Percentiles rank a stretch among this genome's conserved stretches.
Conservation (phyloP, 805 yeast species). For the Jamesozyma spencerorum region DNA sequence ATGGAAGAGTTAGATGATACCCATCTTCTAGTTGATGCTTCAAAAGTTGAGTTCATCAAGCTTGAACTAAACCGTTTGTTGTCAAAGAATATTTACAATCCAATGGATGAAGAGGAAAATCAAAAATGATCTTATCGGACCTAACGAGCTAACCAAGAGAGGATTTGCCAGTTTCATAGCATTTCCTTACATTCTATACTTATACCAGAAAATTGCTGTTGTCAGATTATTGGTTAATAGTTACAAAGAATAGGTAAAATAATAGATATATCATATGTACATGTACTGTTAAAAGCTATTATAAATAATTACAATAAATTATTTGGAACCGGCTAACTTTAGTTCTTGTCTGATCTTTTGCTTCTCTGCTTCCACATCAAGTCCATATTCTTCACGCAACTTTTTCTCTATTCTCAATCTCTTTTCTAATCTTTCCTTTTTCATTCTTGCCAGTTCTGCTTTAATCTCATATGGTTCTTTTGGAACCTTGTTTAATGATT, state of each 20-base stretch:
- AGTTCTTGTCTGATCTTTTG: constrained; percentile 9
- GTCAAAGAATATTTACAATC: constrained; percentile 78
- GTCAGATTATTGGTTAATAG: too few relatives aligned
- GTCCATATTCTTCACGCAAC: constrained; percentile 57
- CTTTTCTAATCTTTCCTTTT: constrained; percentile 64
- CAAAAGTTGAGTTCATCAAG: constrained; percentile 67
- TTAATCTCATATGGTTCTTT: constrained; percentile 87
- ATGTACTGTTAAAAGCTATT: background rate
- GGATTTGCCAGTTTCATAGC: too few relatives aligned
- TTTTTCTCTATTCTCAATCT: constrained; percentile 63
- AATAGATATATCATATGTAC: background rate
- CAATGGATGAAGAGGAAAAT: constrained; percentile 61
- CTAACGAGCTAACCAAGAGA: too few relatives aligned
- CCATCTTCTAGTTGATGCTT: constrained; percentile 72
- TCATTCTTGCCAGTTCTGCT: constrained; percentile 83
- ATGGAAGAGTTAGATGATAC: constrained; percentile 82
- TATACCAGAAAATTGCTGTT: too few relatives aligned
- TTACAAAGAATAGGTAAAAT: background rate
- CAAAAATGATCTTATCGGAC: constrained; percentile 7
- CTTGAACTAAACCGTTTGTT: constrained; percentile 64
- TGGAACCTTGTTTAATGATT: constrained; percentile 81
- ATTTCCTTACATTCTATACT: too few relatives aligned
- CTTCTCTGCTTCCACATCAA: constrained; percentile 42
- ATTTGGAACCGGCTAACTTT: background rate
- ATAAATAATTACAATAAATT: background rate